phyloP scores from a whole-genome alignment of 768 basidiomycete genomes.

The Suillus lakei region DNA sequence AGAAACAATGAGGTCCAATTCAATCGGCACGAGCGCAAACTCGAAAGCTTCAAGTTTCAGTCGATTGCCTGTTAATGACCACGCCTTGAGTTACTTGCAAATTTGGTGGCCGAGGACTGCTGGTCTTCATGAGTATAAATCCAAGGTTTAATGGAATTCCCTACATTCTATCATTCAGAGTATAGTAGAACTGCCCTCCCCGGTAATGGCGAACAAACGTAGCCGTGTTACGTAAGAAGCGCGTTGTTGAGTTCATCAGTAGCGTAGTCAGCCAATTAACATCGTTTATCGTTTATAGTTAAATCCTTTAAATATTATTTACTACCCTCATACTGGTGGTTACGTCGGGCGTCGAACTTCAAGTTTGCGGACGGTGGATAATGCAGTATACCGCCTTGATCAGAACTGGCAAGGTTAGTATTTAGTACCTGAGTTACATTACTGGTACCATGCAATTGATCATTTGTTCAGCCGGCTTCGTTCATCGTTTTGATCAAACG shows the following conservation, averaged over 20 bases:
- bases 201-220: no score
- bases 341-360: no score
- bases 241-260: no score
- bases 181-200: no score
- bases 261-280: no score
- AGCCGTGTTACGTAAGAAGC: no score
- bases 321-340: no score
- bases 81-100: neutral
- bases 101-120: neutral
- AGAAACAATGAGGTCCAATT: neutral
- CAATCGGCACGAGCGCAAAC: neutral
- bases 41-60: neutral
- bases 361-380: neutral
- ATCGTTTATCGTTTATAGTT: no score
- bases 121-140: neutral
- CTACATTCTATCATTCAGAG: neutral
- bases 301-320: no score
- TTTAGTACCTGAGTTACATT: neutral
- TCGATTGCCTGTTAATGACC: neutral
- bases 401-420: neutral
- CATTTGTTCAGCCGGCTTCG: no score
- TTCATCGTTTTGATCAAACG: conserved; percentile 1
- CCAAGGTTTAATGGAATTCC: neutral
- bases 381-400: neutral
- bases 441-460: neutral